phyloP scores from a whole-genome alignment of 2,329 filamentous ascomycete species.

The Metarhizium sp. region DNA sequence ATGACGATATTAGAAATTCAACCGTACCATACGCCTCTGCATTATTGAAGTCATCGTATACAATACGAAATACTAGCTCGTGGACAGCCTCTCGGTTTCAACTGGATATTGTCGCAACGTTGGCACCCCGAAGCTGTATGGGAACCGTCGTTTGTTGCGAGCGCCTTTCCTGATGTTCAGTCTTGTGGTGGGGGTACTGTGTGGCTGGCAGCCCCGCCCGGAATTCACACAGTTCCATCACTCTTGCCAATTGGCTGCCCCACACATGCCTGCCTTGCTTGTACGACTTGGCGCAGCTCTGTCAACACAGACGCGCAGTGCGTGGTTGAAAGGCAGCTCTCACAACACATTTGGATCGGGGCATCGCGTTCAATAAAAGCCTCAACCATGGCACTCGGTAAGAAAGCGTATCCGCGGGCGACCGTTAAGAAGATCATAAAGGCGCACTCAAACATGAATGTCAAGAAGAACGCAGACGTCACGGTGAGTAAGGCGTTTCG shows the following conservation, averaged over 20 bases:
- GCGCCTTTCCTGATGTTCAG: too few species aligned
- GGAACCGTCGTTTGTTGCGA: neutral
- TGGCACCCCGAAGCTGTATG: neutral
- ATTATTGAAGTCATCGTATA: slow-evolving; percentile 35
- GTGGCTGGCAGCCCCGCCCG: too few species aligned
- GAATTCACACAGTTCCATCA: neutral
- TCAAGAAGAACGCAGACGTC: slow-evolving; percentile 81
- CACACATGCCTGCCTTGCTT: neutral
- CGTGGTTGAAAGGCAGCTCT: too few species aligned
- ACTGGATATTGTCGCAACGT: neutral
- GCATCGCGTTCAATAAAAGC: neutral
- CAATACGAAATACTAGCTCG: neutral
- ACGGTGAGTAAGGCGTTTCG: slow-evolving; percentile 42
- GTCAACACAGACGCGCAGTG: too few species aligned
- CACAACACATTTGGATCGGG: neutral
- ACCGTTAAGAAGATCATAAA: slow-evolving; percentile 87
- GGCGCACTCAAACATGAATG: slow-evolving; percentile 68
- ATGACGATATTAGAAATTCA: neutral
- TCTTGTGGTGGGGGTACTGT: too few species aligned
- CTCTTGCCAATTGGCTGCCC: neutral
- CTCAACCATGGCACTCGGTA: slow-evolving; percentile 32
- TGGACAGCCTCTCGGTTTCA: neutral
- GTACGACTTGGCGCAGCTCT: too few species aligned
- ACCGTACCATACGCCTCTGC: slow-evolving; percentile 50
- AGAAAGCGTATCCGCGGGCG: slow-evolving; percentile 73